Evolutionary conservation across 768 basidiomycete genomes (phyloP).

Genomic region (Xerocomellus chrysenteron): DNA sequence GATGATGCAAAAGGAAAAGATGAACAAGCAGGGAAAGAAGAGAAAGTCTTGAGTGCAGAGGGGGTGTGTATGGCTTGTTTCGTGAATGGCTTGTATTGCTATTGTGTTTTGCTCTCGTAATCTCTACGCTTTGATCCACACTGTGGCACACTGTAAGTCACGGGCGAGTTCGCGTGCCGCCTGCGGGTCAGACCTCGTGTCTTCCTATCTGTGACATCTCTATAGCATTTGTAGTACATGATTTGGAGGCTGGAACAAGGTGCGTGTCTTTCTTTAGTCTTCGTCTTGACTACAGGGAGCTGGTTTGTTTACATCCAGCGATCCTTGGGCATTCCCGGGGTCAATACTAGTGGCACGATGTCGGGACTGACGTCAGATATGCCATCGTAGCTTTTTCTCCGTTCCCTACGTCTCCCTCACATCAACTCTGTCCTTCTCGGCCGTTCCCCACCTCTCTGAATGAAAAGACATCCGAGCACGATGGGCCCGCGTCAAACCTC

Average conservation of each 20-base stretch:
- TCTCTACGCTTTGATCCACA: constrained; percentile 6
- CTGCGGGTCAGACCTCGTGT: no score
- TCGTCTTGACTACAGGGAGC: neutral
- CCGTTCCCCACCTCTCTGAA: neutral
- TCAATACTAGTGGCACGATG: no score
- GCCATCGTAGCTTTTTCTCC: no score
- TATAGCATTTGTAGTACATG: no score
- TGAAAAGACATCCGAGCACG: neutral
- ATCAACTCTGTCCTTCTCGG: neutral
- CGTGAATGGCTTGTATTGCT: constrained; percentile 15
- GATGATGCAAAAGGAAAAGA: constrained; percentile 29
- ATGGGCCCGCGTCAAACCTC: no score
- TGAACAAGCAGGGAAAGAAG: constrained; percentile 27
- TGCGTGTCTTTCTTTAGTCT: neutral
- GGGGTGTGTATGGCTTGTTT: constrained; percentile 10
- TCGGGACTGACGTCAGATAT: no score
- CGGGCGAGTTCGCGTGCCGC: no score
- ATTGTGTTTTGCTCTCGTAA: constrained; percentile 4
- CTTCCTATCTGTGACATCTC: no score
- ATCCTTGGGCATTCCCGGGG: no score
- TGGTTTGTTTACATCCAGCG: no score
- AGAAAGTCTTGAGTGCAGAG: constrained; percentile 25
- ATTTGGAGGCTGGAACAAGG: neutral
- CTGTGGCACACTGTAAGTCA: neutral
- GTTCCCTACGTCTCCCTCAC: neutral